These are phyloP conservation scores for Juncus effusus DNA, from an alignment of 176 grass and related monocot genomes.

Conservation along the genomic window DNA sequence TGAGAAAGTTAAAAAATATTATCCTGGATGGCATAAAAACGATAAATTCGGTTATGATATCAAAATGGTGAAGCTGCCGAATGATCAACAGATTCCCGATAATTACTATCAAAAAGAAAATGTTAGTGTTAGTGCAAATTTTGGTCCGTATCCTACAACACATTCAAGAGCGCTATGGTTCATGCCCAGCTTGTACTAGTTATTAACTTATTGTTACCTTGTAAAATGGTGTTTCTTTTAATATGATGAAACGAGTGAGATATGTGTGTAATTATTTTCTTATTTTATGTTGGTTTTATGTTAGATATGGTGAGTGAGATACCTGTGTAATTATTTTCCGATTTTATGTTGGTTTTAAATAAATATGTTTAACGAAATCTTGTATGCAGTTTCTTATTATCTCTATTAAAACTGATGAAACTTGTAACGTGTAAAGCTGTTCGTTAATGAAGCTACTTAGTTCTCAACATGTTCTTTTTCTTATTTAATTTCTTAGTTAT, in stretches of 20 bases:
- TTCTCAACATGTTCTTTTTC: conserved; percentile 6
- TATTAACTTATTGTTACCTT: too few relatives aligned
- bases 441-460: not conserved
- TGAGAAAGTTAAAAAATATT: not conserved
- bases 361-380: too few relatives aligned
- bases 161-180: conserved; percentile 15
- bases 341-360: too few relatives aligned
- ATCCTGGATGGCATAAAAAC: conserved; percentile 1
- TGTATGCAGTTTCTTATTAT: too few relatives aligned
- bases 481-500: not conserved
- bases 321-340: too few relatives aligned
- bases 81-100: not conserved
- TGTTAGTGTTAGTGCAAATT: not conserved
- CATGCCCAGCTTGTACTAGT: conserved; percentile 22
- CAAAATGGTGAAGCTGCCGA: conserved; percentile 16
- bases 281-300: too few relatives aligned
- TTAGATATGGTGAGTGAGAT: too few relatives aligned
- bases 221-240: too few relatives aligned
- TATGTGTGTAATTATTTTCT: too few relatives aligned
- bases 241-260: too few relatives aligned
- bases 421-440: not conserved
- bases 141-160: not conserved
- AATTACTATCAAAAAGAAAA: conserved; percentile 1
- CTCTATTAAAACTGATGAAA: too few relatives aligned
- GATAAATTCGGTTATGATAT: conserved; percentile 20